A percentile compares a stretch with the other conserved stretches of the same genome.
These are phyloP conservation scores for Phytophthora brassicae DNA, from an alignment of 352 stramenopile species.

Conservation along the genomic window DNA sequence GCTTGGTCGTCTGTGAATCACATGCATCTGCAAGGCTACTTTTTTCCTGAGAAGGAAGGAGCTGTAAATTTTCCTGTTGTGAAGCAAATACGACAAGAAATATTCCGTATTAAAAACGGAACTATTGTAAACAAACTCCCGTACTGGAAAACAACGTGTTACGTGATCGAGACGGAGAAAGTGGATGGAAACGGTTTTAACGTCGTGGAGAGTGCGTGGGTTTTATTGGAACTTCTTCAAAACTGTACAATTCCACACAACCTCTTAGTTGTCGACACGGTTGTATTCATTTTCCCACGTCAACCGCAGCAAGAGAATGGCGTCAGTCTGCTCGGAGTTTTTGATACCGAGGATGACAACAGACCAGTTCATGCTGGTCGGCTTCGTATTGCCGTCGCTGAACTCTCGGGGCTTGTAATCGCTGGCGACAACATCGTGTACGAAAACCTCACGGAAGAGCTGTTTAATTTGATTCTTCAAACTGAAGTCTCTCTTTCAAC, in stretches of 20 bases:
- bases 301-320: constrained; percentile 57
- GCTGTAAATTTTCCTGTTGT: constrained; percentile 42
- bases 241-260: constrained; percentile 48
- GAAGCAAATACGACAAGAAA: constrained; percentile 32
- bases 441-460: constrained; percentile 37
- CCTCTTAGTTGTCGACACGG: constrained; percentile 37
- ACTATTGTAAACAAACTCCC: constrained; percentile 27
- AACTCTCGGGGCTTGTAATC: constrained; percentile 61
- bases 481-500: constrained; percentile 51
- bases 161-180: constrained; percentile 26
- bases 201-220: constrained; percentile 39
- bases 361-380: constrained; percentile 1
- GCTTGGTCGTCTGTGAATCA: constrained; percentile 83
- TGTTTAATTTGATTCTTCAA: constrained; percentile 41
- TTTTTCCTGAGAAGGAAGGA: constrained; percentile 32
- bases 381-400: constrained; percentile 61
- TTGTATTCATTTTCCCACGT: constrained; percentile 61
- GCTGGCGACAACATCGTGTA: constrained; percentile 36
- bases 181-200: neutral
- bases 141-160: constrained; percentile 55
- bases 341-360: neutral
- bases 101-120: constrained; percentile 24
- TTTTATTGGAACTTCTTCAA: constrained; percentile 46
- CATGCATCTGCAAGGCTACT: constrained; percentile 72
- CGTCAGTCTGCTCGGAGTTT: constrained; percentile 4